Conservation (phyloP, 257 asterid genomes). For the Vinca minor region DNA sequence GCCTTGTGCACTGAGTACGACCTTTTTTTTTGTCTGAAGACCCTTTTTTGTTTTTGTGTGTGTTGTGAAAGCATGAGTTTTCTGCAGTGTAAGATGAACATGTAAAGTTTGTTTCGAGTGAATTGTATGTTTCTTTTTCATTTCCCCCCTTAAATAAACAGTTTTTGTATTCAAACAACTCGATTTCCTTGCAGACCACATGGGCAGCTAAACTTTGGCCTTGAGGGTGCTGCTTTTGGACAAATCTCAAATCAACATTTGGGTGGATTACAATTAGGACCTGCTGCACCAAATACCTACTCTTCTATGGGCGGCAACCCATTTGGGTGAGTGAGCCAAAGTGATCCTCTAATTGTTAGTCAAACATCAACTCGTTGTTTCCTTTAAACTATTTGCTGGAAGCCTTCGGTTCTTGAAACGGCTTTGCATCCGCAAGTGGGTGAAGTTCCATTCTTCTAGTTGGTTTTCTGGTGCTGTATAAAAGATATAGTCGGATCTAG, state of each 20-base stretch:
- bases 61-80: not conserved
- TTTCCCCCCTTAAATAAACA: no score
- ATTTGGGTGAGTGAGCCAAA: conserved; percentile 45
- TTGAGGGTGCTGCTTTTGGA: conserved; percentile 47
- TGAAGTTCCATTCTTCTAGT: conserved; percentile 21
- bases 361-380: conserved; percentile 33
- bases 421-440: conserved; percentile 12
- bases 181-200: conserved; percentile 41
- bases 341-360: not conserved
- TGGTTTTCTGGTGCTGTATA: conserved; percentile 21
- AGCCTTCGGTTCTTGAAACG: conserved; percentile 14
- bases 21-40: not conserved
- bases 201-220: conserved; percentile 38
- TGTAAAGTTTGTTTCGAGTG: not conserved
- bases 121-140: not conserved
- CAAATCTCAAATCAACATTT: conserved; percentile 52
- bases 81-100: not conserved
- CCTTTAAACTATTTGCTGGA: conserved; percentile 17
- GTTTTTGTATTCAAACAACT: conserved; percentile 8
- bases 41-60: not conserved
- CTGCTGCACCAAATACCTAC: conserved; percentile 49
- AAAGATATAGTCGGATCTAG: conserved; percentile 17
- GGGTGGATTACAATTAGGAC: conserved; percentile 47
- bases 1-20: no score
- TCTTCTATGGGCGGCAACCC: conserved; percentile 70